These are phyloP conservation scores for Closterium sp. DNA, from an alignment of 139 green algal genomes.

Conservation along the genomic window DNA sequence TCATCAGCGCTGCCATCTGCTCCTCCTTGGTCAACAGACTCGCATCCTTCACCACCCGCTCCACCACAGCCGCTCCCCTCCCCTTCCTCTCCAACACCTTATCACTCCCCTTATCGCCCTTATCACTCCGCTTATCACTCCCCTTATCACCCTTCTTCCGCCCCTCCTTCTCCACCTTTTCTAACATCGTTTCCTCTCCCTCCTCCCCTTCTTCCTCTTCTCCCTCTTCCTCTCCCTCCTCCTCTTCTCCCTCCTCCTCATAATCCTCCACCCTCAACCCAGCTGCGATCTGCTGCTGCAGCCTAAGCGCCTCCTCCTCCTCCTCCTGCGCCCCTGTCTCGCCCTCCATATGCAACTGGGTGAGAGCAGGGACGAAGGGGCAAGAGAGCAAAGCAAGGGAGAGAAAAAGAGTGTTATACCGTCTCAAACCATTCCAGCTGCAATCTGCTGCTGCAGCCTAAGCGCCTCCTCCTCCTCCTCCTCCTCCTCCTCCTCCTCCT, in stretches of 20 bases:
- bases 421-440: neutral
- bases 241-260: conserved; percentile 50
- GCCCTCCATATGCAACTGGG: conserved; percentile 59
- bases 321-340: conserved; percentile 72
- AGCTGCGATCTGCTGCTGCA: conserved; percentile 66
- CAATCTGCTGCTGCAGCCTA: neutral
- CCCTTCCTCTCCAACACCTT: neutral
- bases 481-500: neutral
- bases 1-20: conserved; percentile 56
- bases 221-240: conserved; percentile 25
- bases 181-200: neutral
- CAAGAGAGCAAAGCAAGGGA: neutral
- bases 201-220: conserved; percentile 45
- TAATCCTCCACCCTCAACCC: conserved; percentile 68
- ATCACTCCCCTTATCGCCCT: neutral
- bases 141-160: neutral
- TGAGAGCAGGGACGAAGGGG: neutral
- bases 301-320: conserved; percentile 68
- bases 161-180: neutral
- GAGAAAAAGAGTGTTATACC: neutral
- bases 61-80: neutral
- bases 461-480: neutral
- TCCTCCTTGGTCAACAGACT: conserved; percentile 47
- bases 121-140: no score
- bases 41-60: neutral